Evolutionary conservation across 139 green algal species (phyloP), one percentile per base, ranked within the genome.

Genomic region (Spirogloea muscicola): DNA sequence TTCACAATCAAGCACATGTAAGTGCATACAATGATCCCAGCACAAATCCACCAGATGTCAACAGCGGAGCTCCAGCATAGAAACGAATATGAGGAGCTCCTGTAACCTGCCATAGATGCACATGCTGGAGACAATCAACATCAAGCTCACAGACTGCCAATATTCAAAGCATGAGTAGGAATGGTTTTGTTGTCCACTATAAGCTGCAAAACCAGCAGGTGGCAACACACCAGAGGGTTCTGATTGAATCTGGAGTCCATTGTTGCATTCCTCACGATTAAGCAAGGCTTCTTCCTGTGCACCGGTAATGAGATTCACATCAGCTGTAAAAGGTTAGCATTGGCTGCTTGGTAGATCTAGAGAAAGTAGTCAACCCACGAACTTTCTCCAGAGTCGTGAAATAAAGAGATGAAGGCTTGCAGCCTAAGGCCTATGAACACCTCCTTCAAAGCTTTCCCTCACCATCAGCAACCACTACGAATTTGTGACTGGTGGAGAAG

Each of bases 31-130:
- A 74, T 4, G 88, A 89, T 33, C 91, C 91, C 38, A 93, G 78
- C n/a, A 88, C 82, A 25, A 88, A 76, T 33, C 86, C 85, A 39
- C 86, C 88, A 44, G 73, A 82, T 7, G 84, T 87, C 3, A 94
- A 82, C 25, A 96, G 80, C 1, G 90, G 89, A n/a, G 85, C 86
- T 62, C 91, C 89, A 1, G 89, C 90, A 77, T 96, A 96, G 85
- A 95, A 96, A 21, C 89, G 84, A 59, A 95, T 91, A 76, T 80
- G 62, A 1, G 90, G 90, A 0, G 74, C 34, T 0, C 87, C 85
- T 7, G 78, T 79, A 13, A 95, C 68, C 68, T 76, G 68, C 4
- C 9, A 69, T 60, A 60, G 18, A 69, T 60, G 13, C 40, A 69
- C 16, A 10, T 51, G 18, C 10, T 13, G 7, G 58, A n/a, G 16